These are phyloP conservation scores for Pythium monospermum DNA, from an alignment of 352 stramenopile species.

Conservation along the genomic window DNA sequence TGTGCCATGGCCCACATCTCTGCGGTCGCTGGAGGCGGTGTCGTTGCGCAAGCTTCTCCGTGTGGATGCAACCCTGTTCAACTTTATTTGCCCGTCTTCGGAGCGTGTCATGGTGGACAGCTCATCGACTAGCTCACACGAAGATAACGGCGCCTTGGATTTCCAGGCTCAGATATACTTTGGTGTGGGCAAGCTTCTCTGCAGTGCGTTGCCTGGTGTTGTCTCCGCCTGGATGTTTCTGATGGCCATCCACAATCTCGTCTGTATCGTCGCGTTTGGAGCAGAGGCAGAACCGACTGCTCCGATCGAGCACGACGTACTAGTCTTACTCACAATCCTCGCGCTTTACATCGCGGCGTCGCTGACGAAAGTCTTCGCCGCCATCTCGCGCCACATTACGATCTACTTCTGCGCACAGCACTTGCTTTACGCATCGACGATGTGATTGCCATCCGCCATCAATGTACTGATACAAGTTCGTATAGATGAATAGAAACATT, in stretches of 20 bases:
- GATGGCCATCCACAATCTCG: conserved; percentile 39
- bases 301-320: conserved; percentile 35
- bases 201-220: conserved; percentile 35
- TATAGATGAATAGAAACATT: conserved; percentile 21
- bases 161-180: conserved; percentile 60
- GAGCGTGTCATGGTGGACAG: conserved; percentile 53
- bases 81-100: conserved; percentile 39
- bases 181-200: conserved; percentile 41
- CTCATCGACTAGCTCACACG: conserved; percentile 26
- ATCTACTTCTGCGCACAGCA: conserved; percentile 74
- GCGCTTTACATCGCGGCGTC: conserved; percentile 45
- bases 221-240: conserved; percentile 39
- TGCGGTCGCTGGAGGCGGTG: conserved; percentile 25
- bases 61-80: conserved; percentile 49
- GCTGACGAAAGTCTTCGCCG: conserved; percentile 45
- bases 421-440: conserved; percentile 19
- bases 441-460: not conserved
- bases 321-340: conserved; percentile 36
- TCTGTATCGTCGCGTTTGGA: conserved; percentile 7
- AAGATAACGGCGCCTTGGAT: conserved; percentile 28
- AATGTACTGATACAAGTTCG: conserved; percentile 22
- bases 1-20: not conserved
- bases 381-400: conserved; percentile 54
- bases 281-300: conserved; percentile 1
- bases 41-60: conserved; percentile 34